These are phyloP conservation scores for Boechera retrofracta DNA, from an alignment of 345 rosid genomes.

Conservation along the genomic window DNA sequence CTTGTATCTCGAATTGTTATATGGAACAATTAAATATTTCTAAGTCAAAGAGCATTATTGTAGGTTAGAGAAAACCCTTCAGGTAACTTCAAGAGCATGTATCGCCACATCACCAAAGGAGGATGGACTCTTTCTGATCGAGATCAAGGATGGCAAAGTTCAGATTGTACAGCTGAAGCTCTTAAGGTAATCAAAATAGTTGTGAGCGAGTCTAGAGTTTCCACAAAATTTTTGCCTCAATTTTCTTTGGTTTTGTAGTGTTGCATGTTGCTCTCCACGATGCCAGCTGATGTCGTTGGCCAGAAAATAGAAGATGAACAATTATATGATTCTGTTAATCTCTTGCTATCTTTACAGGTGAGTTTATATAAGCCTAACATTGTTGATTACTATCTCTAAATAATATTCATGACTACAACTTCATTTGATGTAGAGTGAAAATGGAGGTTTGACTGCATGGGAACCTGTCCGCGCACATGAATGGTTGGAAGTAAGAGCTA, in stretches of 20 bases:
- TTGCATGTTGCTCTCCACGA: constrained; percentile 59
- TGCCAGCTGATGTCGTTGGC: constrained; percentile 70
- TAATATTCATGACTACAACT: neutral
- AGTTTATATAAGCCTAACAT: neutral
- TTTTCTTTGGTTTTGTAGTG: constrained; percentile 47
- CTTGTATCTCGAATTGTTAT: neutral
- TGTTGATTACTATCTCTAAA: neutral
- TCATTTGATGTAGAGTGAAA: constrained; percentile 54
- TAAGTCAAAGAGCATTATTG: neutral
- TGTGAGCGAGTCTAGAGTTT: neutral
- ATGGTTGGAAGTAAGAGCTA: constrained; percentile 56
- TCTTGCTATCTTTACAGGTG: constrained; percentile 64
- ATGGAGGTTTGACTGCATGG: constrained; percentile 50
- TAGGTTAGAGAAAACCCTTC: constrained; percentile 65
- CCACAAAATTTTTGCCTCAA: neutral
- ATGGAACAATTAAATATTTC: neutral
- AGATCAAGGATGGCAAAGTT: constrained; percentile 77
- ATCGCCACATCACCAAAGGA: constrained; percentile 63
- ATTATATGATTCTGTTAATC: constrained; percentile 59
- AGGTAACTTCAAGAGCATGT: constrained; percentile 59
- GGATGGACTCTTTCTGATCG: constrained; percentile 62
- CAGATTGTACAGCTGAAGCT: constrained; percentile 71
- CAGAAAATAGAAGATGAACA: constrained; percentile 51
- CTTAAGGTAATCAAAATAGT: constrained; percentile 49
- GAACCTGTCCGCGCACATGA: constrained; percentile 54